These are phyloP conservation scores for Lophiotrema nucula DNA, from an alignment of 495 filamentous ascomycete genomes.

Conservation along the genomic window DNA sequence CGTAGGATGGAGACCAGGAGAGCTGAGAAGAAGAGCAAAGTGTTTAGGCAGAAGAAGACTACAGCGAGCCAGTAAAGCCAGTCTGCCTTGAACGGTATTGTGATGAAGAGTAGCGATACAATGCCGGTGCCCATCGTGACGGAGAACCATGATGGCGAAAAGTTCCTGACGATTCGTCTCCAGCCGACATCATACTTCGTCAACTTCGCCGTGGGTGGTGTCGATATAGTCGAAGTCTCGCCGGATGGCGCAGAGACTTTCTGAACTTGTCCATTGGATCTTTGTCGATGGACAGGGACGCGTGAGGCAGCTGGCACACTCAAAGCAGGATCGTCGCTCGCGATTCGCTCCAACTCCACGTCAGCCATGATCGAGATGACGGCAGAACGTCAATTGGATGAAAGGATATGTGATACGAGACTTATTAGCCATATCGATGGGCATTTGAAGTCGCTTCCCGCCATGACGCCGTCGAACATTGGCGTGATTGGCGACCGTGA, in stretches of 20 bases:
- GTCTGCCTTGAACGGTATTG: constrained; percentile 36
- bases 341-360: constrained; percentile 12
- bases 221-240: neutral
- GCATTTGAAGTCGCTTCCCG: no score
- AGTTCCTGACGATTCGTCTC: constrained; percentile 40
- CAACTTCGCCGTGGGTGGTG: neutral
- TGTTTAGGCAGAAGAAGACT: constrained; percentile 40
- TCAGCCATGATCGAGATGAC: constrained; percentile 22
- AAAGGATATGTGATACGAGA: neutral
- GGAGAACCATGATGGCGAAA: constrained; percentile 42
- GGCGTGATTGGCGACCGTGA: neutral
- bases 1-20: constrained; percentile 52
- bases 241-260: constrained; percentile 12
- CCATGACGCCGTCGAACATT: neutral
- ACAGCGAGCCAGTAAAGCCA: constrained; percentile 41
- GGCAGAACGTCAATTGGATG: no score
- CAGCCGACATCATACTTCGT: constrained; percentile 38
- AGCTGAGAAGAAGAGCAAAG: constrained; percentile 47
- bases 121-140: constrained; percentile 45
- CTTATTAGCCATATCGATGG: neutral
- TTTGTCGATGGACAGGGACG: constrained; percentile 1
- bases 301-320: constrained; percentile 20
- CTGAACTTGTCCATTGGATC: constrained; percentile 9
- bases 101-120: constrained; percentile 36
- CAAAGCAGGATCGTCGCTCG: constrained; percentile 29